phyloP scores from a whole-genome alignment of 1,139 yeast genomes.

The Yamadazyma sp. region DNA sequence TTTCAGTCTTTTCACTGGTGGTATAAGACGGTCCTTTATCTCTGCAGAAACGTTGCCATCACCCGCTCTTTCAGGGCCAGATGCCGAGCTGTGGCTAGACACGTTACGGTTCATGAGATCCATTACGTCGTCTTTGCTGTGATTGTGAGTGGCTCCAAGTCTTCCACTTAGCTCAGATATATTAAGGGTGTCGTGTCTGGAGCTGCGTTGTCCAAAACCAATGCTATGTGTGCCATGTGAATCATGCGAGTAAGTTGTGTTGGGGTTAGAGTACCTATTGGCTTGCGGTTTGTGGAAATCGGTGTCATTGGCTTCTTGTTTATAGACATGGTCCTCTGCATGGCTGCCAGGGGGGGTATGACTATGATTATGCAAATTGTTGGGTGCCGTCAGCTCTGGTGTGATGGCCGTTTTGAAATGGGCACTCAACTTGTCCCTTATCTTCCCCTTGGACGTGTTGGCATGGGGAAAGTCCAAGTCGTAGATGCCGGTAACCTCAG shows the following conservation, averaged over 20 bases:
- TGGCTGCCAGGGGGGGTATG: no score
- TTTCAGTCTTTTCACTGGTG: conserved; percentile 20
- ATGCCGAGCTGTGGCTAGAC: conserved; percentile 3
- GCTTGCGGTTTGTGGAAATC: no score
- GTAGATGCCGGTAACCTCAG: conserved; percentile 31
- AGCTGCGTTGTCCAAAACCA: not conserved
- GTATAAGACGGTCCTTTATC: conserved; percentile 7
- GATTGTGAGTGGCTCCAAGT: not conserved
- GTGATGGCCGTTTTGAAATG: conserved; percentile 22
- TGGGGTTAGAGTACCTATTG: no score
- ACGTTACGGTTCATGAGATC: not conserved
- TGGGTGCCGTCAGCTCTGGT: not conserved
- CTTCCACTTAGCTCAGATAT: not conserved
- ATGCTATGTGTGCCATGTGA: not conserved
- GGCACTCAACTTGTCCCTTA: conserved; percentile 33
- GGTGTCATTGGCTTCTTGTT: no score
- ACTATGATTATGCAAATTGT: not conserved
- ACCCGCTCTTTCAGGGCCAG: not conserved
- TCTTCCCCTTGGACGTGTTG: conserved; percentile 11
- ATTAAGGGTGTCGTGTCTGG: not conserved
- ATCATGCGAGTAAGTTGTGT: not conserved
- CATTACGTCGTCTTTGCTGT: not conserved
- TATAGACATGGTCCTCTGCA: no score
- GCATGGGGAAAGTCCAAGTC: conserved; percentile 33
- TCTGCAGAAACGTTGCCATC: not conserved